Conservation (phyloP, 2,329 filamentous ascomycete genomes). For the Phialocephala subalpina region DNA sequence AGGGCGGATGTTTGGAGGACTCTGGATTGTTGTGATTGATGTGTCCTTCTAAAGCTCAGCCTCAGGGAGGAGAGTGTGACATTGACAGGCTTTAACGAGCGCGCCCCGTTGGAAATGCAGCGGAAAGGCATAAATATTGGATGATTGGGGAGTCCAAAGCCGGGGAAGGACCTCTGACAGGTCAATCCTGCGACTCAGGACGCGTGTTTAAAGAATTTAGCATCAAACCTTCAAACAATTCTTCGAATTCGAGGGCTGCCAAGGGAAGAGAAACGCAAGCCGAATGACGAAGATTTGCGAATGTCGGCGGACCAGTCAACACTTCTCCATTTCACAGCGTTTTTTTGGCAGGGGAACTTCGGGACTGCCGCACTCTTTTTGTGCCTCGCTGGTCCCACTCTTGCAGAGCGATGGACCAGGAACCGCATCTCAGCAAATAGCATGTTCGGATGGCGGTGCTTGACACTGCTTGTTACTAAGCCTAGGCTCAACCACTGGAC, state of each 20-base stretch:
- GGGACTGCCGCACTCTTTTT: constrained; percentile 15
- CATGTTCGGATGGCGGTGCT: neutral
- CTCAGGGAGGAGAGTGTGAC: constrained; percentile 34
- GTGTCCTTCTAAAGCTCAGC: constrained; percentile 44
- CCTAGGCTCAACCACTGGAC: constrained; percentile 1
- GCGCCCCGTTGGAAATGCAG: constrained; percentile 35
- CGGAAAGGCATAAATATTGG: constrained; percentile 39
- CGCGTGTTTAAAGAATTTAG: constrained; percentile 30
- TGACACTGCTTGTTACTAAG: constrained; percentile 5
- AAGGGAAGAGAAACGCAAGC: constrained; percentile 28
- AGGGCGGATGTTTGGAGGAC: constrained; percentile 42
- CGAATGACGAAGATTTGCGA: constrained; percentile 16
- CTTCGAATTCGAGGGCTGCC: constrained; percentile 16
- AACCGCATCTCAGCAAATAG: constrained; percentile 1
- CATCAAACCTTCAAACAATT: constrained; percentile 24
- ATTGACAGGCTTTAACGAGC: constrained; percentile 41
- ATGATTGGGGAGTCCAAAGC: constrained; percentile 16
- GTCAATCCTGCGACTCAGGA: constrained; percentile 34
- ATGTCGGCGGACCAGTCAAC: constrained; percentile 17
- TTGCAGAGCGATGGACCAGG: neutral
- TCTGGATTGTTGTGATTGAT: constrained; percentile 40
- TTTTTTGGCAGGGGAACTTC: neutral
- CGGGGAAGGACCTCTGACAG: constrained; percentile 29
- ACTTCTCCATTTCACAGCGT: constrained; percentile 24
- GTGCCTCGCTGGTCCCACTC: constrained; percentile 5